These are phyloP conservation scores for Ichthyophthirius multifiliis DNA, from an alignment of 169 alveolate genomes.

Conservation along the genomic window DNA sequence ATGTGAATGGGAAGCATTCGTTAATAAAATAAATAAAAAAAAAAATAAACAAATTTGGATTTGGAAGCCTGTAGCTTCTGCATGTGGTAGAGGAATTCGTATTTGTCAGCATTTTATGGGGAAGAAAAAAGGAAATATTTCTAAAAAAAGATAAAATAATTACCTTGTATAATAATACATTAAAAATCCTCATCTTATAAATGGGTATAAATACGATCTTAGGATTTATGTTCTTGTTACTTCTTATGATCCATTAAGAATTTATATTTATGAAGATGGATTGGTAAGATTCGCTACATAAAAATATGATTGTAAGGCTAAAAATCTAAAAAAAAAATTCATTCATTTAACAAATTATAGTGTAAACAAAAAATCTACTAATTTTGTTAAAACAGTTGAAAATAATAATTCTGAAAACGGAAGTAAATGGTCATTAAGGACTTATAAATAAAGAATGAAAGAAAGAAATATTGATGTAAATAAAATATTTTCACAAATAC, in stretches of 20 bases:
- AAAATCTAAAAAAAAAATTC: conserved; percentile 49
- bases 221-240: conserved; percentile 78
- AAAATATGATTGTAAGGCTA: conserved; percentile 33
- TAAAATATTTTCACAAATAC: conserved; percentile 51
- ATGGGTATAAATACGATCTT: conserved; percentile 77
- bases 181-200: conserved; percentile 70
- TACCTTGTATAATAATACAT: conserved; percentile 65
- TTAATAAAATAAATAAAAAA: conserved; percentile 22
- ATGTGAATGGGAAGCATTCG: conserved; percentile 46
- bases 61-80: conserved; percentile 70
- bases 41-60: conserved; percentile 47
- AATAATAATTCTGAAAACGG: not conserved
- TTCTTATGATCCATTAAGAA: conserved; percentile 67
- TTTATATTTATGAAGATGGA: conserved; percentile 78
- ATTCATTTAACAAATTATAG: conserved; percentile 82
- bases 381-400: conserved; percentile 60
- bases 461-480: not conserved
- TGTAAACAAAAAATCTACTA: conserved; percentile 68
- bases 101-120: too few relatives aligned
- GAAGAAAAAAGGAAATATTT: conserved; percentile 35
- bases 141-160: conserved; percentile 46
- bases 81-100: conserved; percentile 75
- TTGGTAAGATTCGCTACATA: conserved; percentile 78
- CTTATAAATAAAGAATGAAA: not conserved
- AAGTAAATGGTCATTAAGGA: conserved; percentile 6